Evolutionary conservation across 1,284 basidiomycete genomes (phyloP).

Genomic region (Cutaneotrichosporon dermatis): DNA sequence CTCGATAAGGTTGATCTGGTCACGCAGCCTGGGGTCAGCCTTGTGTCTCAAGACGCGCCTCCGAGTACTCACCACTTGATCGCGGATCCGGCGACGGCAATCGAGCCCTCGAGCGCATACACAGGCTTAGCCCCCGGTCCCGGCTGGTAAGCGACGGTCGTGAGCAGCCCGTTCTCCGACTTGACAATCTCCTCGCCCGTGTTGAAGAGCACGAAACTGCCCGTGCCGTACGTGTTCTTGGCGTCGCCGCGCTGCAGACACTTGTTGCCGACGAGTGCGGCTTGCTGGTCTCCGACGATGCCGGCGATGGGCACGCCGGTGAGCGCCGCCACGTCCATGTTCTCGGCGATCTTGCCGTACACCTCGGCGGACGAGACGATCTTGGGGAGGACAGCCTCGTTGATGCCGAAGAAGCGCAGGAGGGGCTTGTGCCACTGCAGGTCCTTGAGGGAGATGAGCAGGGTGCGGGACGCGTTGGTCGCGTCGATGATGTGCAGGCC

Average conservation of each 20-base stretch:
- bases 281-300: constrained; percentile 94
- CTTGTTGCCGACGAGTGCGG: constrained; percentile 95
- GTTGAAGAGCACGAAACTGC: constrained; percentile 86
- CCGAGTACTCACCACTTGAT: constrained; percentile 66
- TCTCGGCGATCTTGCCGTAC: constrained; percentile 67
- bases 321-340: constrained; percentile 63
- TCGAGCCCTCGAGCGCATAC: constrained; percentile 92
- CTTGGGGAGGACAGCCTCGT: constrained; percentile 71
- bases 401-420: constrained; percentile 82
- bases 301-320: constrained; percentile 83
- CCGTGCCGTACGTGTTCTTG: constrained; percentile 94
- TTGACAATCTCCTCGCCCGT: constrained; percentile 82
- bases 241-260: constrained; percentile 78
- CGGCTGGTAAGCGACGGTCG: constrained; percentile 82
- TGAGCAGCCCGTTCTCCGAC: constrained; percentile 80
- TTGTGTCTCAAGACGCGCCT: too few species aligned
- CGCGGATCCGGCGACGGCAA: constrained; percentile 90
- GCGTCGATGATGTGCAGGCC: constrained; percentile 87
- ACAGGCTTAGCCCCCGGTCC: constrained; percentile 72
- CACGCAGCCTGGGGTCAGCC: constrained; percentile 58
- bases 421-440: constrained; percentile 79
- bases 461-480: constrained; percentile 95
- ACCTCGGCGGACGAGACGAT: constrained; percentile 89
- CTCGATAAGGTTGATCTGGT: constrained; percentile 78
- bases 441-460: constrained; percentile 78